A percentile compares a stretch with the other conserved stretches of the same genome.
Conservation (phyloP, 495 filamentous ascomycete species). For the Penicillium canescens region DNA sequence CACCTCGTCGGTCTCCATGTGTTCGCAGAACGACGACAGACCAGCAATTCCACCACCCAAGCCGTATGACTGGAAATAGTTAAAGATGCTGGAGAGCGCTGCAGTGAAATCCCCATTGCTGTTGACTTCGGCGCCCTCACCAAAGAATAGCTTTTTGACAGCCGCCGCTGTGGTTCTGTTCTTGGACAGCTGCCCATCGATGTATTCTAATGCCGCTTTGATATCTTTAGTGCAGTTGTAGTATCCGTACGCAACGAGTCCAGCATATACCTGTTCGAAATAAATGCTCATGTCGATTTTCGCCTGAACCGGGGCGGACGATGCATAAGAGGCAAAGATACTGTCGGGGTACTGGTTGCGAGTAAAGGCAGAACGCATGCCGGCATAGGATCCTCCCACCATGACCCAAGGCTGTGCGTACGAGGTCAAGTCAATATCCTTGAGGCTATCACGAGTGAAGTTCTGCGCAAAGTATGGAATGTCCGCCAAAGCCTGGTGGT, state of each 20-base stretch:
- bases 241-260: constrained; percentile 50
- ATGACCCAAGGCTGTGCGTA: constrained; percentile 57
- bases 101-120: constrained; percentile 51
- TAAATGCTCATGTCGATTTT: constrained; percentile 57
- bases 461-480: constrained; percentile 51
- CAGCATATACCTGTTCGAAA: constrained; percentile 55
- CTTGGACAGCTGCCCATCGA: constrained; percentile 46
- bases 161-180: constrained; percentile 30
- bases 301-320: constrained; percentile 58
- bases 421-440: constrained; percentile 43
- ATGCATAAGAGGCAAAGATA: constrained; percentile 54
- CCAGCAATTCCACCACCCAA: constrained; percentile 37
- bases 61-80: constrained; percentile 51
- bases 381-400: constrained; percentile 60
- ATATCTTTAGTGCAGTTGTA: constrained; percentile 57
- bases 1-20: constrained; percentile 39
- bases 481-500: constrained; percentile 54
- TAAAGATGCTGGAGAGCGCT: constrained; percentile 40
- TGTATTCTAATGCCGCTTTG: constrained; percentile 50
- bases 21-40: constrained; percentile 48
- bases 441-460: constrained; percentile 39
- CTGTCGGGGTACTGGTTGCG: constrained; percentile 58
- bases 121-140: constrained; percentile 47
- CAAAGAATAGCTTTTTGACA: constrained; percentile 53
- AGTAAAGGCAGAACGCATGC: constrained; percentile 55